Evolutionary conservation across 495 filamentous ascomycete species (phyloP).

Genomic region (Chaetomium cochliodes): DNA sequence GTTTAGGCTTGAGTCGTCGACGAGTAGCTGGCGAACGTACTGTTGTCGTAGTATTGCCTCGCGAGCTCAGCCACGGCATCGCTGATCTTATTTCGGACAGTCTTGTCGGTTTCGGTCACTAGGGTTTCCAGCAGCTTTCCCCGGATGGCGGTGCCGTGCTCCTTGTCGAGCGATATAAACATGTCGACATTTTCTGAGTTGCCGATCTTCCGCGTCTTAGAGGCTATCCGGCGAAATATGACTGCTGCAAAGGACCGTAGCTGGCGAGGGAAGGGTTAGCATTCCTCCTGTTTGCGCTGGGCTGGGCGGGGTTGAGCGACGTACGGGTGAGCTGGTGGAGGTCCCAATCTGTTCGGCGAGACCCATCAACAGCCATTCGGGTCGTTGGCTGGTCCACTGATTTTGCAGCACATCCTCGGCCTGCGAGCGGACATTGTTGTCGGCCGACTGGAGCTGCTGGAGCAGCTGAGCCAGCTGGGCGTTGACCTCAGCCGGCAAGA

Average conservation of each 20-base stretch:
- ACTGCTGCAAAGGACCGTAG: constrained; percentile 87
- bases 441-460: constrained; percentile 79
- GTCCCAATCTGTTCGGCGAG: constrained; percentile 85
- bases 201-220: constrained; percentile 75
- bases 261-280: constrained; percentile 43
- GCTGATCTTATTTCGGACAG: constrained; percentile 89
- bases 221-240: constrained; percentile 89
- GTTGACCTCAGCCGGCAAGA: constrained; percentile 78
- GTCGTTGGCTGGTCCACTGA: constrained; percentile 78
- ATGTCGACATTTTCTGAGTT: constrained; percentile 73
- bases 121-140: constrained; percentile 77
- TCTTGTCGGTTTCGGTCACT: constrained; percentile 62
- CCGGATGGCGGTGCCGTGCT: constrained; percentile 74
- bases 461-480: constrained; percentile 81
- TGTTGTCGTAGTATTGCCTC: constrained; percentile 87
- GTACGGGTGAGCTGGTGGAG: constrained; percentile 61
- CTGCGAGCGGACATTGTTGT: constrained; percentile 79
- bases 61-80: constrained; percentile 95
- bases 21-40: constrained; percentile 51
- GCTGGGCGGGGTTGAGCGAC: constrained; percentile 33
- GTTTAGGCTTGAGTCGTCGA: background rate
- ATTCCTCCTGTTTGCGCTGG: background rate
- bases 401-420: constrained; percentile 87
- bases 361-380: constrained; percentile 88
- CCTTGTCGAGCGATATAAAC: constrained; percentile 69